Conservation (phyloP, 2,329 filamentous ascomycete species). For the Colletotrichum spaethianum region DNA sequence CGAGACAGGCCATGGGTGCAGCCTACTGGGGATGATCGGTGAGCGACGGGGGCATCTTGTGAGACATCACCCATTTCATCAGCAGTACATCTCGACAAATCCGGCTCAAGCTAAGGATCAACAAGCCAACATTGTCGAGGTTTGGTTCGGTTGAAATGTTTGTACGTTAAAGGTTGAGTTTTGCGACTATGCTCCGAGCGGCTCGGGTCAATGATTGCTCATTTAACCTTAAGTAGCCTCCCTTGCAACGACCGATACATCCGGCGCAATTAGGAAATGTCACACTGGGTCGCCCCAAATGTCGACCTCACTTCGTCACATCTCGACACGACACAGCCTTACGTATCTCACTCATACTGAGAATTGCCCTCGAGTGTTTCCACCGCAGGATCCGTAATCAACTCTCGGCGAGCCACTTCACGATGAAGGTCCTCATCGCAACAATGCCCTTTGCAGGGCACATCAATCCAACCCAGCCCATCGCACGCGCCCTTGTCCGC, state of each 20-base stretch:
- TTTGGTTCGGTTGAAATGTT: background rate
- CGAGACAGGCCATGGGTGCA: background rate
- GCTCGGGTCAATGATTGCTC: background rate
- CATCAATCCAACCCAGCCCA: constrained; percentile 21
- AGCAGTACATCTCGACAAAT: background rate
- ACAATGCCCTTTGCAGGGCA: constrained; percentile 26
- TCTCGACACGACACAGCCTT: background rate
- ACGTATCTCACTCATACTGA: background rate
- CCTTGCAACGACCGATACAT: background rate
- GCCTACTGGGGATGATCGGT: background rate
- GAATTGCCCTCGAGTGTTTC: no score
- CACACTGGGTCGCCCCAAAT: no score
- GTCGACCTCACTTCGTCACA: background rate
- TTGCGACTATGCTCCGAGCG: no score
- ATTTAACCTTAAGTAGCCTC: constrained; percentile 13
- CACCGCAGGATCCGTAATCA: background rate
- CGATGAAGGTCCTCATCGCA: constrained; percentile 36
- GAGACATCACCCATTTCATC: background rate
- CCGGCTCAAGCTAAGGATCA: no score
- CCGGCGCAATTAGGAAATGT: background rate
- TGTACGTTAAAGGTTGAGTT: no score
- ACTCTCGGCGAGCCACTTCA: fast-evolving
- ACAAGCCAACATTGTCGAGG: fast-evolving
- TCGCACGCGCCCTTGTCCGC: constrained; percentile 22
- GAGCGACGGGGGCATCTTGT: background rate